Evolutionary conservation across 305 asterid species (phyloP).

Genomic region (Fraxinus platypoda): DNA sequence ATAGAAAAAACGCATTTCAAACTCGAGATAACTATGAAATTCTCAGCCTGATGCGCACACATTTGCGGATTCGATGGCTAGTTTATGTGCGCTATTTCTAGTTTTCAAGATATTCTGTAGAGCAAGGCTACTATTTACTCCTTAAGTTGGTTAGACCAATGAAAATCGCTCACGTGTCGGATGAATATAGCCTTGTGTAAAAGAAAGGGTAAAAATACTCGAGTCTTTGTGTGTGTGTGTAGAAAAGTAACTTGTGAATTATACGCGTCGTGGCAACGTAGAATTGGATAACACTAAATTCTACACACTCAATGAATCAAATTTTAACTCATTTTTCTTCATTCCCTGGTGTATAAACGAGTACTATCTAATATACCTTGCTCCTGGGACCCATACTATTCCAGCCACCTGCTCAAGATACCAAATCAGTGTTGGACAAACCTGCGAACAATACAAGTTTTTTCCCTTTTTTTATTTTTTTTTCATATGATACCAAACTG

Average conservation of each 20-base stretch:
- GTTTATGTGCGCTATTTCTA: not conserved
- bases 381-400: not conserved
- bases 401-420: not conserved
- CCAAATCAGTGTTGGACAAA: not conserved
- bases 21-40: not conserved
- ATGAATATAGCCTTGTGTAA: not conserved
- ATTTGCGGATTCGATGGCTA: not conserved
- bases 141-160: not conserved
- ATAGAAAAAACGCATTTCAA: not conserved
- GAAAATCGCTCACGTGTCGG: not conserved
- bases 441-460: not conserved
- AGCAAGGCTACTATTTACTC: not conserved
- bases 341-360: too few relatives aligned
- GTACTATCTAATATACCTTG: not conserved
- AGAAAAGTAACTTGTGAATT: not conserved
- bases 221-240: not conserved
- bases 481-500: not conserved
- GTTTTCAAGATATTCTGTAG: not conserved
- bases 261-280: not conserved
- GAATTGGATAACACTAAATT: not conserved
- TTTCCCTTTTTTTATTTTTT: not conserved
- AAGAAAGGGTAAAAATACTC: not conserved
- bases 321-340: not conserved
- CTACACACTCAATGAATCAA: not conserved
- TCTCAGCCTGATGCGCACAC: not conserved